phyloP scores from a whole-genome alignment of 2,329 filamentous ascomycete species.

The Fusarium tjaetaba region DNA sequence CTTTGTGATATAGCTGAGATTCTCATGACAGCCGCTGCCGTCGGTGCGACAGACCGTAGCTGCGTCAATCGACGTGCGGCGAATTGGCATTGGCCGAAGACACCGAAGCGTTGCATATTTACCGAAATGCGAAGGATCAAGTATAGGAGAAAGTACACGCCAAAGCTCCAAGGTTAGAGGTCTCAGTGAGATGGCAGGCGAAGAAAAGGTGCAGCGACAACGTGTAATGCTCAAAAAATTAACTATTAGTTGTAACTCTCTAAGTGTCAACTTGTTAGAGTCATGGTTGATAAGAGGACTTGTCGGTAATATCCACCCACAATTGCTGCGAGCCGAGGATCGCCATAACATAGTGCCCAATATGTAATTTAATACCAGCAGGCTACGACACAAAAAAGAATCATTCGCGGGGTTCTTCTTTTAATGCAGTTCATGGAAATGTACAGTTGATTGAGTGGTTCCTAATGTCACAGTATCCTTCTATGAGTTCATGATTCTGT shows the following conservation, averaged over 20 bases:
- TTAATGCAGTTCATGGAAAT: background rate
- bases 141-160: background rate
- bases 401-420: background rate
- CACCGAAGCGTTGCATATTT: constrained; percentile 40
- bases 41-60: constrained; percentile 25
- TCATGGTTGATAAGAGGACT: constrained; percentile 35
- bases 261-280: constrained; percentile 7
- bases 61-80: constrained; percentile 36
- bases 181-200: background rate
- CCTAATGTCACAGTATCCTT: constrained; percentile 32
- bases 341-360: constrained; percentile 10
- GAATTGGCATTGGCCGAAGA: constrained; percentile 41
- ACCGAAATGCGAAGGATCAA: background rate
- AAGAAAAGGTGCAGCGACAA: background rate
- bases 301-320: constrained; percentile 40
- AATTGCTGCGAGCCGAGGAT: constrained; percentile 30
- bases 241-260: background rate
- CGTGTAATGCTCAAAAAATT: background rate
- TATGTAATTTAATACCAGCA: background rate
- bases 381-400: background rate
- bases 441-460: constrained; percentile 46
- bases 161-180: background rate
- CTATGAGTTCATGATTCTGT: constrained; percentile 37
- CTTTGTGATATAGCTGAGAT: constrained; percentile 2
- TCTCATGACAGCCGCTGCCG: constrained; percentile 10